Conservation (phyloP, 2,329 filamentous ascomycete species). For the Lachnellula subtilissima region DNA sequence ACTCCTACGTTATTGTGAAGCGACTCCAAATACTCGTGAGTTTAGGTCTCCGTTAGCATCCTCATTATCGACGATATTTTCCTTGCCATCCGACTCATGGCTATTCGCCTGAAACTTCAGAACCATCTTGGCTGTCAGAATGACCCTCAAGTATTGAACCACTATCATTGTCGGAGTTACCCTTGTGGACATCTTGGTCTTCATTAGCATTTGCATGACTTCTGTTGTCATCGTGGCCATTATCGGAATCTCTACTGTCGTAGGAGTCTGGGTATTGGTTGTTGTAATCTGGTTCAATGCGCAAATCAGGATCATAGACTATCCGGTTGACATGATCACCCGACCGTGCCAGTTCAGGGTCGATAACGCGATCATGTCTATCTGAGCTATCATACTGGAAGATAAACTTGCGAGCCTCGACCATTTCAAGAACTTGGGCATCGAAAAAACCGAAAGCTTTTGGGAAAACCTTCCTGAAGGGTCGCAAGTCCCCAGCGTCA, state of each 20-base stretch:
- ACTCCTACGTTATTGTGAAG: too few relatives aligned
- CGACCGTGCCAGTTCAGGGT: neutral
- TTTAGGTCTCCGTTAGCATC: too few relatives aligned
- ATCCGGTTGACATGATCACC: neutral
- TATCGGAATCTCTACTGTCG: neutral
- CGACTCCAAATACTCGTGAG: too few relatives aligned
- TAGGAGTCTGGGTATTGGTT: neutral
- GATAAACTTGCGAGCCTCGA: neutral
- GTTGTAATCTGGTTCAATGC: neutral
- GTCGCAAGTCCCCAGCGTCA: neutral
- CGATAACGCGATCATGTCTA: neutral
- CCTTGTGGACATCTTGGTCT: neutral
- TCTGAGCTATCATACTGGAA: neutral
- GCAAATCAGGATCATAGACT: neutral
- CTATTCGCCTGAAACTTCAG: neutral
- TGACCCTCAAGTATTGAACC: neutral
- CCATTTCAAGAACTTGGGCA: neutral
- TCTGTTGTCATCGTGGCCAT: neutral
- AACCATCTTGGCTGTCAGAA: neutral
- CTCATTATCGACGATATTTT: too few relatives aligned
- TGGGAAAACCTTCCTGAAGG: neutral
- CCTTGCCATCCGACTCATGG: too few relatives aligned
- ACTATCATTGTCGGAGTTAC: neutral
- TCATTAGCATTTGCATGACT: neutral
- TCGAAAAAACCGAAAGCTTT: neutral